Conservation (phyloP, 768 basidiomycete genomes). For the Tulasnella sp. region DNA sequence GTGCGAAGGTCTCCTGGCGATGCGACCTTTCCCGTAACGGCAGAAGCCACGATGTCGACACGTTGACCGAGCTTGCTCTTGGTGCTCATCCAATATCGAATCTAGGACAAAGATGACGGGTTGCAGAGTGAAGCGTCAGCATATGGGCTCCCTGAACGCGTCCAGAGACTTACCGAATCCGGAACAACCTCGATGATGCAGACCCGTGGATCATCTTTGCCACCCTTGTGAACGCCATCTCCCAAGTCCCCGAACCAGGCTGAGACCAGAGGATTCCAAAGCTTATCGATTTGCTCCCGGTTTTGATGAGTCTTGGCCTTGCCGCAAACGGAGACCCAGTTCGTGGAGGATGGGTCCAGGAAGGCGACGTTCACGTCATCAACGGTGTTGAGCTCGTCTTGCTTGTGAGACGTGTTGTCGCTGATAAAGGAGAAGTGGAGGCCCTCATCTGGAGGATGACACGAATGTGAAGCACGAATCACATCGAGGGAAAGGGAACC, state of each 20-base stretch:
- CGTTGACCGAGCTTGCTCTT: constrained; percentile 56
- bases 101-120: constrained; percentile 37
- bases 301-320: constrained; percentile 63
- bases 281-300: constrained; percentile 57
- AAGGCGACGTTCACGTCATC: constrained; percentile 77
- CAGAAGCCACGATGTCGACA: constrained; percentile 56
- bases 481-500: neutral
- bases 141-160: no score
- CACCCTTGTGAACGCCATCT: constrained; percentile 82
- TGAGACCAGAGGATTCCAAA: constrained; percentile 52
- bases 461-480: neutral
- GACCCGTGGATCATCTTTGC: constrained; percentile 72
- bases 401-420: constrained; percentile 70
- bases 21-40: constrained; percentile 59
- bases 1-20: constrained; percentile 74
- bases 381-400: constrained; percentile 70
- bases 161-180: constrained; percentile 44
- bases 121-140: neutral
- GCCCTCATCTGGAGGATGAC: constrained; percentile 16
- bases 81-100: constrained; percentile 75
- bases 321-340: constrained; percentile 78
- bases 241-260: constrained; percentile 84
- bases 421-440: constrained; percentile 60
- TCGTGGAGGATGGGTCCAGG: constrained; percentile 62
- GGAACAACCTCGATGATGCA: constrained; percentile 75